Evolutionary conservation across 2,329 filamentous ascomycete genomes (phyloP).

Genomic region (Cercospora zeae-maydis): DNA sequence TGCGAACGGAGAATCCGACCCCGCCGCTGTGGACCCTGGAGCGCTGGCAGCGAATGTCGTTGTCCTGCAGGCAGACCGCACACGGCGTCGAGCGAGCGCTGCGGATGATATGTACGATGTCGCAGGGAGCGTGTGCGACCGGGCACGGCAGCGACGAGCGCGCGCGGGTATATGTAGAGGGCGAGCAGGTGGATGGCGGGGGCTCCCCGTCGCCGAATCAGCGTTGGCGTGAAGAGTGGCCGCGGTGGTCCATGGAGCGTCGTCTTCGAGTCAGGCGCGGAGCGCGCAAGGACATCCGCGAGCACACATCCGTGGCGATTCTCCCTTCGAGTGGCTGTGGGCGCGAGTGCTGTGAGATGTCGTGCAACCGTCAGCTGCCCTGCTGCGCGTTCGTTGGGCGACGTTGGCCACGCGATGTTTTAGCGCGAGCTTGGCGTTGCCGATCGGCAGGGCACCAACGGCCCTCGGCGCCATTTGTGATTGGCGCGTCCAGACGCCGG

Average conservation of each 20-base stretch:
- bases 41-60: not conserved
- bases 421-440: not conserved
- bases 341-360: not conserved
- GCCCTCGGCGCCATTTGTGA: not conserved
- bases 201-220: not conserved
- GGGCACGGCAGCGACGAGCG: constrained; percentile 5
- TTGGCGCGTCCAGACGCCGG: not conserved
- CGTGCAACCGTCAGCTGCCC: constrained; percentile 6
- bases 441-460: not conserved
- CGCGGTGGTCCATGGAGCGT: not conserved
- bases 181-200: not conserved
- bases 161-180: not conserved
- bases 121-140: constrained; percentile 4
- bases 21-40: not conserved
- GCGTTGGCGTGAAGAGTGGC: not conserved
- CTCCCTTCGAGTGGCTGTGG: not conserved
- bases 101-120: not conserved
- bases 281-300: not conserved
- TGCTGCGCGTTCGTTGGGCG: not conserved
- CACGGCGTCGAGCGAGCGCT: not conserved
- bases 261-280: not conserved
- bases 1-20: not conserved
- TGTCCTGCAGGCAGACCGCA: constrained; percentile 1
- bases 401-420: constrained; percentile 7
- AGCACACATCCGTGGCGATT: not conserved